Conservation (phyloP, 306 rosid genomes). For the Dalbergia cultrata region DNA sequence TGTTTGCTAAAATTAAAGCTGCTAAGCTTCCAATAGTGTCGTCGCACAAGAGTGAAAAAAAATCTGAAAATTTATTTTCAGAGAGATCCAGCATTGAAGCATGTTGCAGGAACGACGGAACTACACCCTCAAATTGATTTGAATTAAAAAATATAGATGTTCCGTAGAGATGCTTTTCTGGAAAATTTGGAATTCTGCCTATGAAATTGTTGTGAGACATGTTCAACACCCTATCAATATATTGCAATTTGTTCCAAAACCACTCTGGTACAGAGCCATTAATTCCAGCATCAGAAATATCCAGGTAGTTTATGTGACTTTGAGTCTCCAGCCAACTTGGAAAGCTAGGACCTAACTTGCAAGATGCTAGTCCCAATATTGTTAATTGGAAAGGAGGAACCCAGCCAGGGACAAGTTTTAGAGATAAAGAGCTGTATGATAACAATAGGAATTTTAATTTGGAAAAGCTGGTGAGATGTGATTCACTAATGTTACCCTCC, state of each 20-base stretch:
- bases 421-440: background rate
- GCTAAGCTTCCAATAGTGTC: fast-evolving
- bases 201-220: slow-evolving; percentile 32
- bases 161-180: background rate
- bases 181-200: slow-evolving; percentile 28
- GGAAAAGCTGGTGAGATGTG: slow-evolving; percentile 6
- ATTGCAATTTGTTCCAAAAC: slow-evolving; percentile 10
- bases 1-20: slow-evolving; percentile 6
- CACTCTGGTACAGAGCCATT: slow-evolving; percentile 10
- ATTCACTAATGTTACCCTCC: slow-evolving; percentile 32
- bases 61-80: too few relatives aligned
- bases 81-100: too few relatives aligned
- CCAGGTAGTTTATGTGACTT: fast-evolving
- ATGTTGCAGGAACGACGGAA: too few relatives aligned
- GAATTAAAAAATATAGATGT: too few relatives aligned
- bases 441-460: fast-evolving
- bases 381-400: background rate
- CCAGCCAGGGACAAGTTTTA: background rate
- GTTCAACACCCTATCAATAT: fast-evolving
- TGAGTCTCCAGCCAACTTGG: slow-evolving; percentile 25
- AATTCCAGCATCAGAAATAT: slow-evolving; percentile 16
- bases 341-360: slow-evolving; percentile 41
- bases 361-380: background rate
- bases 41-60: background rate
- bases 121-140: too few relatives aligned